Conservation (phyloP, 1,284 basidiomycete species). For the Apiotrichum porosum region DNA sequence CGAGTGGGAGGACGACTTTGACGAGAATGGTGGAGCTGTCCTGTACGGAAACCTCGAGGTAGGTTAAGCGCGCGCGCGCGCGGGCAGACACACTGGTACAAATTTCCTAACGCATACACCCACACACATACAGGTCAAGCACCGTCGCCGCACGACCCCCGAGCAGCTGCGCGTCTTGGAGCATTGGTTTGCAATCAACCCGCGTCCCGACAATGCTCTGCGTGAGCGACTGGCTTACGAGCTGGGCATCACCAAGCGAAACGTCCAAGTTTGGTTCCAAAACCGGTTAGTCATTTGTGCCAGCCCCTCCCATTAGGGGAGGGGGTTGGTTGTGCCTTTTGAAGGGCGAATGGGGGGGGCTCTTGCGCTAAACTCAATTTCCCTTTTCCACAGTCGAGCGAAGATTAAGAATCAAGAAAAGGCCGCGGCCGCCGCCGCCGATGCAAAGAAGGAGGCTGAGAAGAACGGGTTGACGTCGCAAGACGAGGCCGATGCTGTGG, state of each 20-base stretch:
- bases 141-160: conserved; percentile 75
- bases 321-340: not conserved
- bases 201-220: conserved; percentile 77
- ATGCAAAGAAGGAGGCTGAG: conserved; percentile 12
- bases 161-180: conserved; percentile 82
- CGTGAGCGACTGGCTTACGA: conserved; percentile 72
- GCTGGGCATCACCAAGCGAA: conserved; percentile 84
- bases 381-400: conserved; percentile 57
- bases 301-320: not conserved
- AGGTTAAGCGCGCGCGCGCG: no score
- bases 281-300: conserved; percentile 59
- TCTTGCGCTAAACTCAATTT: not conserved
- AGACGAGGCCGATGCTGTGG: not conserved
- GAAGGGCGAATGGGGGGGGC: no score
- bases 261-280: conserved; percentile 94
- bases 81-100: no score
- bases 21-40: conserved; percentile 19
- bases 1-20: conserved; percentile 26
- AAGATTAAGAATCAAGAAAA: conserved; percentile 65
- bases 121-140: conserved; percentile 62
- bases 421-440: conserved; percentile 30
- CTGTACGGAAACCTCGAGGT: conserved; percentile 28
- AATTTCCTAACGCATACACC: not conserved
- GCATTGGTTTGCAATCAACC: conserved; percentile 73
- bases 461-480: not conserved